These are phyloP conservation scores for Lathyrus oleraceus DNA, from an alignment of 306 rosid species.

Conservation along the genomic window DNA sequence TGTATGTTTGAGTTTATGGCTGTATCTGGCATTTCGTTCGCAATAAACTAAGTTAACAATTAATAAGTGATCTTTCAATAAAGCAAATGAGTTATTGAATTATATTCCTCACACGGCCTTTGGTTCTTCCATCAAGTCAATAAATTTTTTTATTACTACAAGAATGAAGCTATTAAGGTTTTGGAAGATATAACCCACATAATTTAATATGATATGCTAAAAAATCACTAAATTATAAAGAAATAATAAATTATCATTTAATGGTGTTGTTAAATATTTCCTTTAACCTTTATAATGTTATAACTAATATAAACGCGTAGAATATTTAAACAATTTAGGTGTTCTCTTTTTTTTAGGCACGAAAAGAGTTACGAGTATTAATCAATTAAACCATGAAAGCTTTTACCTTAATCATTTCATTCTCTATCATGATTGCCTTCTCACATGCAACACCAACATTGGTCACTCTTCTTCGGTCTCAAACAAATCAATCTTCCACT, in stretches of 20 bases:
- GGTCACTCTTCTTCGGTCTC: constrained; percentile 37
- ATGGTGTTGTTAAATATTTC: not conserved
- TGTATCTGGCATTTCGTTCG: too few relatives aligned
- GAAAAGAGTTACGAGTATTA: not conserved
- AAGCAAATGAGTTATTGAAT: not conserved
- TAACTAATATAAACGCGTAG: not conserved
- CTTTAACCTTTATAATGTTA: not conserved
- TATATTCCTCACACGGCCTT: not conserved
- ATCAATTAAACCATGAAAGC: constrained; percentile 13
- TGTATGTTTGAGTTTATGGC: too few relatives aligned
- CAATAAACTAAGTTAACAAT: too few relatives aligned
- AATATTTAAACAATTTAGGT: not conserved
- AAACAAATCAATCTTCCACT: constrained; percentile 48
- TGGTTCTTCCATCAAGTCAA: not conserved
- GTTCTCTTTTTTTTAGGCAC: not conserved
- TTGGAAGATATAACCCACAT: not conserved
- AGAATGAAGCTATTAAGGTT: not conserved
- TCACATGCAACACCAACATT: constrained; percentile 38
- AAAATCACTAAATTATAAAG: not conserved
- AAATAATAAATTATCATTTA: not conserved
- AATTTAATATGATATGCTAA: too few relatives aligned
- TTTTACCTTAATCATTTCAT: constrained; percentile 5
- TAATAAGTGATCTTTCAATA: not conserved
- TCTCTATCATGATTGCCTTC: constrained; percentile 18
- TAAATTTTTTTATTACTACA: not conserved